Percentiles rank a stretch among this genome's conserved stretches.
These are phyloP conservation scores for Musa balbisiana DNA, from an alignment of 202 grass and related monocot species.

Conservation along the genomic window DNA sequence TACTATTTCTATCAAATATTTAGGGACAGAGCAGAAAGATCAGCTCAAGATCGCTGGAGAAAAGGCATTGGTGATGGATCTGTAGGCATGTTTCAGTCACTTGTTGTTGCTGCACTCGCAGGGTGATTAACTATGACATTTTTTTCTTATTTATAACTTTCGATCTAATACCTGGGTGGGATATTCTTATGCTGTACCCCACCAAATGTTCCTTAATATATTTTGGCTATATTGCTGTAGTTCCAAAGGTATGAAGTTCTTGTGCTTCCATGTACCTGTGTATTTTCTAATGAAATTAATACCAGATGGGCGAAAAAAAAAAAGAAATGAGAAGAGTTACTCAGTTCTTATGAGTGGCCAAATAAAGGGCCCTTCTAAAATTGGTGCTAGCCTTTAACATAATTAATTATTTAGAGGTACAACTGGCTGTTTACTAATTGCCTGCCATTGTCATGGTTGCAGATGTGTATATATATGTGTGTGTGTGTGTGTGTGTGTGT, in stretches of 20 bases:
- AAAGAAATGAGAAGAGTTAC: too few species aligned
- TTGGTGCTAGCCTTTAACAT: neutral
- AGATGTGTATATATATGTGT: conserved; percentile 45
- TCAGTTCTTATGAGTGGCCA: neutral
- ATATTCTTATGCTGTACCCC: neutral
- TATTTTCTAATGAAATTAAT: too few species aligned
- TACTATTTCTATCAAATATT: conserved; percentile 99
- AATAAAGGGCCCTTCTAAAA: neutral
- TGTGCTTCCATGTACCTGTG: neutral
- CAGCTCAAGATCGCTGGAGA: conserved; percentile 37
- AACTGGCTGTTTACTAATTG: neutral
- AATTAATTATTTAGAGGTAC: neutral
- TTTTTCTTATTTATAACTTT: conserved; percentile 9
- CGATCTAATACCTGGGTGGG: neutral
- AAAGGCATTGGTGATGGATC: conserved; percentile 82
- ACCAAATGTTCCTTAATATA: neutral
- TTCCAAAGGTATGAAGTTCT: neutral
- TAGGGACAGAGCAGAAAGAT: conserved; percentile 53
- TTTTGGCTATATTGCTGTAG: neutral
- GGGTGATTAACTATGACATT: conserved; percentile 42
- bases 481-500: too few species aligned
- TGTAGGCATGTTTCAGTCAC: conserved; percentile 79
- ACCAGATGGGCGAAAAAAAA: too few species aligned
- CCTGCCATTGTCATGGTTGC: conserved; percentile 16
- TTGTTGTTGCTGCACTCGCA: conserved; percentile 71